Percentiles rank a stretch among this genome's conserved stretches.
These are phyloP conservation scores for Carex arenaria DNA, from an alignment of 202 grass and related monocot species.

Conservation along the genomic window DNA sequence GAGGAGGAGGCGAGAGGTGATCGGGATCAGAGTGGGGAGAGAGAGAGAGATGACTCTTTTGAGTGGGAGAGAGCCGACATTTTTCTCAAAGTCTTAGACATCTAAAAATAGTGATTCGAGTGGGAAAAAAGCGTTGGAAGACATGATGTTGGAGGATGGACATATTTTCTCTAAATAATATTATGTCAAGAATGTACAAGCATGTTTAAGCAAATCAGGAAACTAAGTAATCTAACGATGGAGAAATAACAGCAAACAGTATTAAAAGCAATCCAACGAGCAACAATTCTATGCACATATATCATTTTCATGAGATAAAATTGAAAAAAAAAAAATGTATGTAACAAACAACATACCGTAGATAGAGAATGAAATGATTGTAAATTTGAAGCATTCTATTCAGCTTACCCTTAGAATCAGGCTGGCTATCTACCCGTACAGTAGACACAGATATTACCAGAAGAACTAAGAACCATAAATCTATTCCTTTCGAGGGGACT, in stretches of 20 bases:
- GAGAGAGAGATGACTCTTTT: too few relatives aligned
- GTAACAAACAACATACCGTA: background rate
- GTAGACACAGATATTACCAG: background rate
- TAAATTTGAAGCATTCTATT: background rate
- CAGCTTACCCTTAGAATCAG: background rate
- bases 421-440: background rate
- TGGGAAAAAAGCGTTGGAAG: too few relatives aligned
- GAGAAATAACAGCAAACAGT: too few relatives aligned
- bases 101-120: too few relatives aligned
- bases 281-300: too few relatives aligned
- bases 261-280: too few relatives aligned
- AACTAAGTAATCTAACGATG: background rate
- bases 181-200: background rate
- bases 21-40: too few relatives aligned
- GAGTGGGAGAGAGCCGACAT: too few relatives aligned
- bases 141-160: too few relatives aligned
- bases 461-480: background rate
- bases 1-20: too few relatives aligned
- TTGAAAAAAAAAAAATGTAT: background rate
- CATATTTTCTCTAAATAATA: background rate
- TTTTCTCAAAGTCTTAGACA: too few relatives aligned
- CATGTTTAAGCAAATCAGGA: background rate
- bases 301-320: too few relatives aligned
- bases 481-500: background rate
- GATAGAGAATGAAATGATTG: background rate